These are phyloP conservation scores for Zalaria obscura DNA, from an alignment of 2,329 filamentous ascomycete species.

Conservation along the genomic window DNA sequence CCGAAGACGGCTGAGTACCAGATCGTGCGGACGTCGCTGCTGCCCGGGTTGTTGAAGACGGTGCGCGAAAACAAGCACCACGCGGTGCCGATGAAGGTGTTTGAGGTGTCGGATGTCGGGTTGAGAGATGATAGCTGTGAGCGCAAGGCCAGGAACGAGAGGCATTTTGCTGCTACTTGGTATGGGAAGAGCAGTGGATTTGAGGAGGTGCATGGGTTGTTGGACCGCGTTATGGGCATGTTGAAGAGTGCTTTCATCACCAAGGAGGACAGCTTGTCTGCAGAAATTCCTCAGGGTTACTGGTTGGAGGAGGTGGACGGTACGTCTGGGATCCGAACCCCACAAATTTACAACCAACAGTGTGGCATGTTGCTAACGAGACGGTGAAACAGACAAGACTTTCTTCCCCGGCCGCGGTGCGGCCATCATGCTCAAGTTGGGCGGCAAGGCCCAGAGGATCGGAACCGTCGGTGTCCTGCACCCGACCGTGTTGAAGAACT, in stretches of 20 bases:
- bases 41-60: conserved; percentile 84
- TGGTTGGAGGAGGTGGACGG: conserved; percentile 88
- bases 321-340: conserved; percentile 20
- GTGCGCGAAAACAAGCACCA: conserved; percentile 88
- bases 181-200: conserved; percentile 92
- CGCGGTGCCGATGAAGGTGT: conserved; percentile 77
- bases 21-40: conserved; percentile 72
- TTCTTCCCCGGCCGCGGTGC: conserved; percentile 88
- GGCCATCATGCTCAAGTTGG: conserved; percentile 64
- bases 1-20: conserved; percentile 91
- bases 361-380: conserved; percentile 2
- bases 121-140: conserved; percentile 76
- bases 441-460: conserved; percentile 56
- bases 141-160: conserved; percentile 79
- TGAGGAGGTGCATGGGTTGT: conserved; percentile 83
- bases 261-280: conserved; percentile 52
- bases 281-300: conserved; percentile 46
- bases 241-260: conserved; percentile 69
- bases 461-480: conserved; percentile 91
- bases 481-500: conserved; percentile 83
- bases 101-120: conserved; percentile 80
- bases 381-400: conserved; percentile 48
- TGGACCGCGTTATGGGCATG: conserved; percentile 89
- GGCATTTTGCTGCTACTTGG: conserved; percentile 91
- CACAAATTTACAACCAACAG: background rate